Base-by-base conservation (phyloP, 805 yeast species). In the Jamesozyma piceae region DNA sequence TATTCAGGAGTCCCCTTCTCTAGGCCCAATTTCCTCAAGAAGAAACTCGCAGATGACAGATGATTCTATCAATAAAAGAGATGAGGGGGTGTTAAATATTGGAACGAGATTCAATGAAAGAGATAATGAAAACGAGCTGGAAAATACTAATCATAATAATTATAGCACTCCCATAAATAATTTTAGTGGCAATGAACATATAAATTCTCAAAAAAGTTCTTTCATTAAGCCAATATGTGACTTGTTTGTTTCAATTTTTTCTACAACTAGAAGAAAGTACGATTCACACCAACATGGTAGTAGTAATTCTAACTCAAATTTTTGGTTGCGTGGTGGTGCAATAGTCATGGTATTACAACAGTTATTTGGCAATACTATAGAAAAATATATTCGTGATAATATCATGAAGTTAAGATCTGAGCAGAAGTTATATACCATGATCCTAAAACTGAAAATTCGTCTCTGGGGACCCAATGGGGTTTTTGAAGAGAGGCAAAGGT, bases 211-310 rank as follows among this genome's bases (percentile, higher is more conserved):
- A 24, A 55, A 58, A 31, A 64, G 57, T 22, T 69, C 82, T 0
- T 85, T 85, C 61, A 81, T 87, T 13, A 82, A 79, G 53, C 94
- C 95, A 0, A 78, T 89, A 2, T 80, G 90, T 49, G 95, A 87
- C 48, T 57, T 86, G 10, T 71, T 88, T 40, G 72, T 85, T 17
- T 68, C 81, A 0, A 54, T 87, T 1, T 89, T 89, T 61, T 77
- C 83, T 26, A 61, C 85, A 19, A 74, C 77, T 42, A 69, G 67
- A 37, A 71, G 83, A 1, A 78, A 77, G 37, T 76, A 78, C 37
- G 50, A 10, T 15, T 4, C 13, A 10, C 13, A 27, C 27, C 13
- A 26, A 14, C 5, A 10, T 4, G 14, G 6, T n/a, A 36, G 30
- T 10, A 20, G 11, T 9, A 34, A 11, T n/a, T 17, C 32, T 8